Evolutionary conservation across 768 basidiomycete genomes (phyloP).

Genomic region (Leccinellum luteum): DNA sequence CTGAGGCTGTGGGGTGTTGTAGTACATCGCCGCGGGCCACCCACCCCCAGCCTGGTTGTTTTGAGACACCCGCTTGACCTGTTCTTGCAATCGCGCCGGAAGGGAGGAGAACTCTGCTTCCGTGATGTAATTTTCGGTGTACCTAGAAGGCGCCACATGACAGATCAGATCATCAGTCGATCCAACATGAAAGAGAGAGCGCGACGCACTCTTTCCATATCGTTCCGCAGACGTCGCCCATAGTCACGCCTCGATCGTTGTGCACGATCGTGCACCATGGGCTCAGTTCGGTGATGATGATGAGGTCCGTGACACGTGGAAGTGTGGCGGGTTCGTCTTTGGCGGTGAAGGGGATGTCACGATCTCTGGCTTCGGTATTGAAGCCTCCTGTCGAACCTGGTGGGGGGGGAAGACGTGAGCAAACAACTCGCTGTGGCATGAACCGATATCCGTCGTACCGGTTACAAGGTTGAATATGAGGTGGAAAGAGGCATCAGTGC

Average conservation of each 20-base stretch:
- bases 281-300: slow-evolving; percentile 56
- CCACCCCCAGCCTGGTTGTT: slow-evolving; percentile 30
- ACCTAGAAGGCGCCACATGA: slow-evolving; percentile 40
- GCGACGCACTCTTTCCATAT: slow-evolving; percentile 72
- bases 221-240: slow-evolving; percentile 68
- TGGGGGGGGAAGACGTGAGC: background rate
- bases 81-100: slow-evolving; percentile 65
- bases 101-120: slow-evolving; percentile 62
- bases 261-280: slow-evolving; percentile 80
- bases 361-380: slow-evolving; percentile 56
- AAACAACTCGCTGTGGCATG: background rate
- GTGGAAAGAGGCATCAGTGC: slow-evolving; percentile 47
- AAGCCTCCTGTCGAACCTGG: slow-evolving; percentile 61
- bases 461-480: slow-evolving; percentile 71
- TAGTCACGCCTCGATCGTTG: slow-evolving; percentile 72
- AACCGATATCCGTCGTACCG: slow-evolving; percentile 39
- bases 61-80: slow-evolving; percentile 60
- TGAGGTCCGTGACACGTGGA: slow-evolving; percentile 59
- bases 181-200: background rate
- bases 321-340: slow-evolving; percentile 68
- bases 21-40: slow-evolving; percentile 42
- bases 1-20: slow-evolving; percentile 43
- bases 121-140: slow-evolving; percentile 64
- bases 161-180: slow-evolving; percentile 10
- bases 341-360: slow-evolving; percentile 50